A percentile compares a stretch with the other conserved stretches of the same genome.
These are phyloP conservation scores for Botrytis hyacinthi DNA, from an alignment of 2,329 filamentous ascomycete species.

Conservation along the genomic window DNA sequence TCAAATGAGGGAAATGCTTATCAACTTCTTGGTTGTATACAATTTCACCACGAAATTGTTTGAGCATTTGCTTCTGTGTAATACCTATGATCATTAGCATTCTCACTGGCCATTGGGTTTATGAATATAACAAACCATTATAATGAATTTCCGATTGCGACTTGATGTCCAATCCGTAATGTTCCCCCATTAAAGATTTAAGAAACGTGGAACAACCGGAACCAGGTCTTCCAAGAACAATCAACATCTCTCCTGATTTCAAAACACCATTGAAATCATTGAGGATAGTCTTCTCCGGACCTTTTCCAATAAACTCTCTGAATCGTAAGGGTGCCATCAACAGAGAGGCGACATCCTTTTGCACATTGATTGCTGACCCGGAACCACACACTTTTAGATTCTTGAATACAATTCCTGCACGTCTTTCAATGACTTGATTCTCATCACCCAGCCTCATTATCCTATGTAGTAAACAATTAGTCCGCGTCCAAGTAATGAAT, in stretches of 20 bases:
- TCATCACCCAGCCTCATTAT: constrained; percentile 47
- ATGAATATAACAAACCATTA: constrained; percentile 58
- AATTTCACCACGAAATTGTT: constrained; percentile 62
- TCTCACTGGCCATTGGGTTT: constrained; percentile 49
- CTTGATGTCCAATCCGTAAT: constrained; percentile 56
- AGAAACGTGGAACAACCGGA: constrained; percentile 64
- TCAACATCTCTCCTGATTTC: constrained; percentile 62
- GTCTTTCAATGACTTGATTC: constrained; percentile 53
- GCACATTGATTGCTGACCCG: constrained; percentile 64
- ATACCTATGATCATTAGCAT: constrained; percentile 46
- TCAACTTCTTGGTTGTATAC: constrained; percentile 77
- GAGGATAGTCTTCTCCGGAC: constrained; percentile 58
- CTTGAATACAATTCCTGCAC: constrained; percentile 61
- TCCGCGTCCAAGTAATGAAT: neutral
- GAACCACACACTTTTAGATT: constrained; percentile 66
- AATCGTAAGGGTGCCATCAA: constrained; percentile 57
- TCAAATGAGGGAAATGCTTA: constrained; percentile 73
- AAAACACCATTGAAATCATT: constrained; percentile 63
- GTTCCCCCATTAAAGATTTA: constrained; percentile 58
- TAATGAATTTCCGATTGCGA: constrained; percentile 56
- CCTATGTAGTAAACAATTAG: constrained; percentile 21
- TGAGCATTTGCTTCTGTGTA: constrained; percentile 50
- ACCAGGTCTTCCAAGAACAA: constrained; percentile 66
- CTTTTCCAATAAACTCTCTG: constrained; percentile 53
- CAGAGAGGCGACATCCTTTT: constrained; percentile 62